Conservation (phyloP, 1,284 basidiomycete species). For the Porodaedalea pini region DNA sequence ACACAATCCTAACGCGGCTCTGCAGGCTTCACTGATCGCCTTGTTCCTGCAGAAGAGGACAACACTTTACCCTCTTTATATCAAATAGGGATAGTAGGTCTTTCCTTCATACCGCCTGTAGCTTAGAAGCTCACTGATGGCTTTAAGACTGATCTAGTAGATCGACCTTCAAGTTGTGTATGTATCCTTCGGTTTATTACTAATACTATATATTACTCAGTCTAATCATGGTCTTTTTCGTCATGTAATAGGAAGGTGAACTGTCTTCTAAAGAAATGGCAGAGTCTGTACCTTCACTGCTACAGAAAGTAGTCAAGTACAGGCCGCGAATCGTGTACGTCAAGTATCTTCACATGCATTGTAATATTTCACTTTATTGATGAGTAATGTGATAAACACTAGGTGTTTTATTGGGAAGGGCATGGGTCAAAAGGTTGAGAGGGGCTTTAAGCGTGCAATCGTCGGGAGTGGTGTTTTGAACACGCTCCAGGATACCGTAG, state of each 20-base stretch:
- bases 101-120: neutral
- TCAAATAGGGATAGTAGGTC: slow-evolving; percentile 37
- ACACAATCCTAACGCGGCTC: neutral
- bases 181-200: slow-evolving; percentile 18
- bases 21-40: slow-evolving; percentile 35
- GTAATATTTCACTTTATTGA: slow-evolving; percentile 48
- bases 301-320: slow-evolving; percentile 51
- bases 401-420: slow-evolving; percentile 44
- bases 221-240: neutral
- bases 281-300: slow-evolving; percentile 45
- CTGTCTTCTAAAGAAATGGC: slow-evolving; percentile 52
- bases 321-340: slow-evolving; percentile 49
- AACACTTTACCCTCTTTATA: slow-evolving; percentile 26
- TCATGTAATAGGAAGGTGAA: slow-evolving; percentile 50
- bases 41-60: slow-evolving; percentile 29
- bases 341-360: slow-evolving; percentile 64
- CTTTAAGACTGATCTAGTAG: slow-evolving; percentile 38
- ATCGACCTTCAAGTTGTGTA: slow-evolving; percentile 37
- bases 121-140: neutral
- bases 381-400: slow-evolving; percentile 31
- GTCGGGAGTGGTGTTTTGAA: slow-evolving; percentile 1
- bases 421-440: slow-evolving; percentile 42
- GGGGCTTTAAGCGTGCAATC: slow-evolving; percentile 28
- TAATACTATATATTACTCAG: neutral
- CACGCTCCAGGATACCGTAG: neutral